These are phyloP conservation scores for Pyrus betulifolia DNA, from an alignment of 306 rosid species.

Conservation along the genomic window DNA sequence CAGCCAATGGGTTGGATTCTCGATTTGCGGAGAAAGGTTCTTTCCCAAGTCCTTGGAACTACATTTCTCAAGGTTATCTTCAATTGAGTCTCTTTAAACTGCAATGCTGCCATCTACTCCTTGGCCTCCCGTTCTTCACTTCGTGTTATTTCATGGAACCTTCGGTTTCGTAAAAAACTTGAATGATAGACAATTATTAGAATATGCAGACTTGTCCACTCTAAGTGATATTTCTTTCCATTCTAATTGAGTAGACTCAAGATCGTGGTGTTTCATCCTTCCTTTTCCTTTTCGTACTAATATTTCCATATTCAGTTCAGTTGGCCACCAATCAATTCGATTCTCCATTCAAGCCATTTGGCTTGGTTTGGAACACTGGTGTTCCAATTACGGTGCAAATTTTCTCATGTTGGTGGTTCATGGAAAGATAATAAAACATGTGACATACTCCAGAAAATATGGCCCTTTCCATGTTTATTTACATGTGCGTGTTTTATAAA, in stretches of 20 bases:
- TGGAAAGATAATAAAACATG: background rate
- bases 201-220: background rate
- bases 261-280: background rate
- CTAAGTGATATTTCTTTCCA: background rate
- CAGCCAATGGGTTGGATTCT: background rate
- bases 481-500: background rate
- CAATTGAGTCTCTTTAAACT: too few species aligned
- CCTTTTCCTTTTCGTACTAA: background rate
- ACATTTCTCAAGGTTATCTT: too few species aligned
- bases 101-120: background rate
- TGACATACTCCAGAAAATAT: background rate
- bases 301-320: background rate
- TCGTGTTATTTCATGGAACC: background rate
- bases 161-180: background rate
- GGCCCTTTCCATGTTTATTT: background rate
- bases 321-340: background rate
- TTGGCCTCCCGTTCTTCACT: background rate
- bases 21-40: background rate
- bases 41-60: too few species aligned
- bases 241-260: background rate
- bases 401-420: background rate
- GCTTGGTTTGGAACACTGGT: background rate
- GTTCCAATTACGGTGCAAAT: background rate
- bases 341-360: background rate
- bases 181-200: background rate